Evolutionary conservation across 495 filamentous ascomycete genomes (phyloP), one percentile per base, ranked within the genome.

Genomic region (Penicillium turbatum): DNA sequence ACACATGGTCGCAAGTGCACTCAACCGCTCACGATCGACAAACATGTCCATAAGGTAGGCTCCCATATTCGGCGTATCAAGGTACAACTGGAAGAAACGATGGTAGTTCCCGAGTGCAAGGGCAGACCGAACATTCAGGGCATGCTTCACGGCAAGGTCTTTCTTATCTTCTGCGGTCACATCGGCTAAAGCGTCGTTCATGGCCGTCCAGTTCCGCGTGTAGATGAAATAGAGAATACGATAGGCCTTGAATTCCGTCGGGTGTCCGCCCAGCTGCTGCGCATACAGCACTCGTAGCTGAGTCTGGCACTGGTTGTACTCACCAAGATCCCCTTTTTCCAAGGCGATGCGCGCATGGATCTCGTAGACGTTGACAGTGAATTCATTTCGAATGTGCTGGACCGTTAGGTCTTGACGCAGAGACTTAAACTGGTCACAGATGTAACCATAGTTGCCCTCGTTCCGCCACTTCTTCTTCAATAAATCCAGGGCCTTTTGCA

Each of bases 271-370:
- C 56, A 96, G 76, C 57, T 88, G 85, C 72, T 88, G 82, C 68
- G 80, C 79, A 70, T 99, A 97, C 60, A 99, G 78, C 51, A 86
- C 88, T 65, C 88, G 87, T 64, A 99, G 82, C 76, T 97, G 93
- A 55, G 93, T 96, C 78, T 97, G 95, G 71, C 93, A 99, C 82
- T 99, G 93, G 79, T 99, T 99, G 90, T 97, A 99, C 93, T 99
- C 93, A 99, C 93, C 92, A 76, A 97, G 81, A 79, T 99, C 93
- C 69, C 87, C 91, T 82, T 95, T 97, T 79, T 99, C 93, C 67
- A 99, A 77, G 55, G 93, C 93, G 74, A 99, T 97, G 37, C 93
- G 86, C 47, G 92, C 95, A 75, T 99, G 95, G 54, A 92, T 90
- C 77, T 99, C 93, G 71, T 99, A 99, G 42, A 96, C 93, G 54